These are phyloP conservation scores for Syncephalastrum monosporum DNA, from an alignment of 371 early-diverging fungal genomes.

Conservation along the genomic window DNA sequence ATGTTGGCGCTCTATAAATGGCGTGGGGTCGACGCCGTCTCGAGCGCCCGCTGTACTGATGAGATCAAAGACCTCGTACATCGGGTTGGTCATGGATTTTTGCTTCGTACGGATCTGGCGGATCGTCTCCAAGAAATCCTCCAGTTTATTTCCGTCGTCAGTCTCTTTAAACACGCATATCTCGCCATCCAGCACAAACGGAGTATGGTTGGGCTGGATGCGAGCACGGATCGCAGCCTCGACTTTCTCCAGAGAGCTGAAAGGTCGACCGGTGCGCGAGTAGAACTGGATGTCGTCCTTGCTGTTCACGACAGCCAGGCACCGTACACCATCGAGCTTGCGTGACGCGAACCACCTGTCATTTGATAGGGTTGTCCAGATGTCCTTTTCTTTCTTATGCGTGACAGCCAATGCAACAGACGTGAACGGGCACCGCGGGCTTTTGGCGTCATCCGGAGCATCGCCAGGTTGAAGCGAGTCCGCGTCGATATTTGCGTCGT, in stretches of 20 bases:
- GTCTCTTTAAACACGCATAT: constrained; percentile 40
- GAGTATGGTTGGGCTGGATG: constrained; percentile 4
- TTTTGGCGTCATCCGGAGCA: not conserved
- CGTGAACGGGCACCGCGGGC: constrained; percentile 6
- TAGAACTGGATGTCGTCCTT: constrained; percentile 29
- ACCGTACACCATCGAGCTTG: constrained; percentile 62
- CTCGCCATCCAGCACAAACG: constrained; percentile 58
- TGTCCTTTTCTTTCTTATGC: constrained; percentile 3
- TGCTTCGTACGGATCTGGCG: constrained; percentile 31
- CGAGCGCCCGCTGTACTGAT: constrained; percentile 36
- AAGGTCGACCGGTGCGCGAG: constrained; percentile 50
- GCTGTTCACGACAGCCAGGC: constrained; percentile 39
- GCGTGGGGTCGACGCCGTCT: constrained; percentile 20
- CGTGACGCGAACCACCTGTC: constrained; percentile 52
- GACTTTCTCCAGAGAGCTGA: constrained; percentile 36
- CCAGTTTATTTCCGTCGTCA: constrained; percentile 10
- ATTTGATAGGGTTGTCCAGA: not conserved
- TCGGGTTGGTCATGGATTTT: constrained; percentile 32
- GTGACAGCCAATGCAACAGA: constrained; percentile 44
- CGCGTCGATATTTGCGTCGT: not conserved
- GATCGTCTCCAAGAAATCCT: constrained; percentile 31
- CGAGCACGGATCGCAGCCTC: constrained; percentile 28
- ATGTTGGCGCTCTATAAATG: constrained; percentile 35
- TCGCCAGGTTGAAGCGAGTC: not conserved
- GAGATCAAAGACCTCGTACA: constrained; percentile 60